phyloP scores from a whole-genome alignment of 1,284 basidiomycete genomes.

The Rhizoctonia solani region DNA sequence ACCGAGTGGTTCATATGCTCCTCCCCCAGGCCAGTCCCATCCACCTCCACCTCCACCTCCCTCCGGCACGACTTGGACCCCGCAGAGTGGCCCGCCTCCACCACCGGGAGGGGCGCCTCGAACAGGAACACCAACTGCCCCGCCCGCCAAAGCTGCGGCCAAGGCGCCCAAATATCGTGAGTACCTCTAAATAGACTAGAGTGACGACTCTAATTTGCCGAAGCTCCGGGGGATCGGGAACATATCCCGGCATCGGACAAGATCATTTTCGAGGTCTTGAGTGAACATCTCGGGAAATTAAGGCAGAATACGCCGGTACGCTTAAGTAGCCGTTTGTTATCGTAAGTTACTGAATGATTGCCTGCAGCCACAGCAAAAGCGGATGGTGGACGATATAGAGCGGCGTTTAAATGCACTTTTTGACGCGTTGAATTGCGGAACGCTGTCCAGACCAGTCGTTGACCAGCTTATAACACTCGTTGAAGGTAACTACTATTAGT shows the following conservation, averaged over 20 bases:
- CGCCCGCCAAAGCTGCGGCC: slow-evolving; percentile 51
- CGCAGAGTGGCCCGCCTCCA: slow-evolving; percentile 39
- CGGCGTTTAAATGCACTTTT: slow-evolving; percentile 85
- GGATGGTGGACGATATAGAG: slow-evolving; percentile 87
- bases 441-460: slow-evolving; percentile 70
- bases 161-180: slow-evolving; percentile 77
- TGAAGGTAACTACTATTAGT: slow-evolving; percentile 56
- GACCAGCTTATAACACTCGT: slow-evolving; percentile 70
- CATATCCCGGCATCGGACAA: slow-evolving; percentile 80
- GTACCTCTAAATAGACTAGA: slow-evolving; percentile 50
- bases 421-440: slow-evolving; percentile 90
- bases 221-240: slow-evolving; percentile 86
- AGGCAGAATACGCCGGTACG: slow-evolving; percentile 73
- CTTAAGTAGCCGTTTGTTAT: slow-evolving; percentile 36
- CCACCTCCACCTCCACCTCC: slow-evolving; percentile 26
- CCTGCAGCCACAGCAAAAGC: slow-evolving; percentile 78
- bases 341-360: slow-evolving; percentile 36
- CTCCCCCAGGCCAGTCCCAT: slow-evolving; percentile 40
- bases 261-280: slow-evolving; percentile 71
- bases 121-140: slow-evolving; percentile 45
- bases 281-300: slow-evolving; percentile 62
- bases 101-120: slow-evolving; percentile 46
- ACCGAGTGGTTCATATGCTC: slow-evolving; percentile 45
- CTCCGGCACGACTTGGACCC: slow-evolving; percentile 29
- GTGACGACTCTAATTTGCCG: slow-evolving; percentile 45